Percentiles rank a stretch among this genome's conserved stretches.
These are phyloP conservation scores for Cladosporium velox DNA, from an alignment of 2,329 filamentous ascomycete genomes.

Conservation along the genomic window DNA sequence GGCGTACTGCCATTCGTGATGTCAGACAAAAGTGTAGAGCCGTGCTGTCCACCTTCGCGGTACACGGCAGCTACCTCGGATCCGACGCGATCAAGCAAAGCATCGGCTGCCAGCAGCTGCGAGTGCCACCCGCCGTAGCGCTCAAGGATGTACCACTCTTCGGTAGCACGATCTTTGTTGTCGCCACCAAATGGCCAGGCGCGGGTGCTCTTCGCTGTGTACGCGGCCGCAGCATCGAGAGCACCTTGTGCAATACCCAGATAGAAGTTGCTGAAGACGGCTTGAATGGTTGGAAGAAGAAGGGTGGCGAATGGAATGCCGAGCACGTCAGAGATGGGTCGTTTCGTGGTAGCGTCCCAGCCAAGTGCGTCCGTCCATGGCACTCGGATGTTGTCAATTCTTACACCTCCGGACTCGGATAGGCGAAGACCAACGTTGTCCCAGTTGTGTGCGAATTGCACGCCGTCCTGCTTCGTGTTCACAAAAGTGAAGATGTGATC, in stretches of 20 bases:
- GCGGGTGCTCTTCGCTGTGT: constrained; percentile 59
- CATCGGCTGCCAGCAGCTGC: constrained; percentile 61
- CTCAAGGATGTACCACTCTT: constrained; percentile 67
- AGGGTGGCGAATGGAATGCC: constrained; percentile 58
- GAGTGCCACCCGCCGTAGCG: constrained; percentile 66
- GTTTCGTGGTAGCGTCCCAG: constrained; percentile 56
- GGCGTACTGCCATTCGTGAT: constrained; percentile 30
- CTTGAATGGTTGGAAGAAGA: constrained; percentile 64
- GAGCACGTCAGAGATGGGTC: constrained; percentile 53
- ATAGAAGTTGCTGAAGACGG: constrained; percentile 68
- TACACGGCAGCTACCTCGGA: constrained; percentile 53
- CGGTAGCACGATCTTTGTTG: constrained; percentile 59
- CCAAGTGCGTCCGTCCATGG: constrained; percentile 65
- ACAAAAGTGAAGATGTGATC: constrained; percentile 66
- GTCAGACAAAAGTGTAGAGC: constrained; percentile 26
- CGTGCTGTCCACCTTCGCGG: constrained; percentile 34
- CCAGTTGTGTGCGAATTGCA: constrained; percentile 62
- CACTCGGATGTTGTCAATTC: constrained; percentile 58
- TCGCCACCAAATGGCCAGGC: constrained; percentile 67
- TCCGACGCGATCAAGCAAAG: constrained; percentile 60
- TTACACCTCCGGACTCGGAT: constrained; percentile 65
- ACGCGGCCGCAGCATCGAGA: constrained; percentile 56
- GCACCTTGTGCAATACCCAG: constrained; percentile 64
- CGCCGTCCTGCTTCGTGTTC: constrained; percentile 58
- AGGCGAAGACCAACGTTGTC: constrained; percentile 64